Evolutionary conservation across 2,329 filamentous ascomycete species (phyloP), one percentile per base, ranked within the genome.

Genomic region (Calonectria pseudoreteaudii): DNA sequence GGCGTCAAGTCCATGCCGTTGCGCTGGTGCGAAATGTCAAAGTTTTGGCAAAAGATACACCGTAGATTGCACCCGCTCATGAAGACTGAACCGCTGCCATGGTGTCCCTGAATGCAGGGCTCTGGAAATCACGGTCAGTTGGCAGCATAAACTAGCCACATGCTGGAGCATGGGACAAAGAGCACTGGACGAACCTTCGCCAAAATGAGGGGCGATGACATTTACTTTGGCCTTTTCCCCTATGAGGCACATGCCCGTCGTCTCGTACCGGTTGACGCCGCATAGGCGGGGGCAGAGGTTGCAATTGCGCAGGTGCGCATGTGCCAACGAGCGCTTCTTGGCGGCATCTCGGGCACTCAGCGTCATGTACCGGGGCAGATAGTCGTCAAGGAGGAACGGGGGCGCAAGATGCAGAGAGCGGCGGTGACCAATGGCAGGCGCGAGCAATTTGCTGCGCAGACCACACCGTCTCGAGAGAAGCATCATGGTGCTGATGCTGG

Each of bases 151-250:
- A 23, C 31, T 0, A 28, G 65, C 36, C 71, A 44, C 30, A 72
- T 50, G 30, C 26, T 13, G 41, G n/a, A 18, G 65, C 64, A 75
- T 73, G 74, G 74, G 71, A 70, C 53, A 74, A 66, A 66, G 72
- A 66, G 71, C 50, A 68, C 41, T 20, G 13, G 64, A 84, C 86
- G 77, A 75, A 90, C 89, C 91, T 87, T 96, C 94, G 53, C 94
- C 94, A 82, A 96, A 96, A 84, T 97, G 95, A 66, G 94, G 95
- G 72, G 94, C 94, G 77, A 97, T 95, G 10, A 94, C 94, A 82
- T 95, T 95, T 77, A 97, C 94, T 80, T 95, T 95, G 70, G 92
- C 94, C 60, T 90, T 93, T 73, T 93, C 89, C 18, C 94, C 94
- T 77, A 97, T 93, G 73, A 97, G 87, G 81, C 94, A 97, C 80